Percentiles rank a stretch among this genome's conserved stretches.
phyloP scores from a whole-genome alignment of 352 stramenopile genomes.

The Phytophthora citricola region DNA sequence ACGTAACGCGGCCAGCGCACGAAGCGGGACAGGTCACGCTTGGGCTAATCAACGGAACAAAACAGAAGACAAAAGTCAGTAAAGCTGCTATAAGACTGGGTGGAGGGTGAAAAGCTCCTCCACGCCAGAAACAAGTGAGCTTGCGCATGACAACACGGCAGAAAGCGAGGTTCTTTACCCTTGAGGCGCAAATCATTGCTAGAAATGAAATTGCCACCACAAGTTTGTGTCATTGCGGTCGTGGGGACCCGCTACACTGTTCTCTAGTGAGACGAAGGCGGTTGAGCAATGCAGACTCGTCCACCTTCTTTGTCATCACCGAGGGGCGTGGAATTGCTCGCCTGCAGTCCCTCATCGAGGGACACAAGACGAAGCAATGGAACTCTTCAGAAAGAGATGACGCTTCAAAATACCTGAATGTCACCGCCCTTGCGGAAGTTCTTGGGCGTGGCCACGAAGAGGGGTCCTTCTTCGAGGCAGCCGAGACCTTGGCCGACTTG shows the following conservation, averaged over 20 bases:
- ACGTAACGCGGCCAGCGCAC: constrained; percentile 99
- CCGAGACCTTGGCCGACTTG: constrained; percentile 76
- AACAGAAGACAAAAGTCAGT: constrained; percentile 25
- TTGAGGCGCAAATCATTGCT: constrained; percentile 64
- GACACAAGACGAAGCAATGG: constrained; percentile 18
- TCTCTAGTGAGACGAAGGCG: constrained; percentile 26
- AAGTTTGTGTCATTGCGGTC: constrained; percentile 94
- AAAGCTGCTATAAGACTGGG: constrained; percentile 4
- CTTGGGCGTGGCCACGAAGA: constrained; percentile 95
- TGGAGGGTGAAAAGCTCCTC: constrained; percentile 13
- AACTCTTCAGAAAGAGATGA: constrained; percentile 19
- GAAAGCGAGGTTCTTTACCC: constrained; percentile 68
- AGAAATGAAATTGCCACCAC: constrained; percentile 73
- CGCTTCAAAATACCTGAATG: constrained; percentile 91
- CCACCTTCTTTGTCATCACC: constrained; percentile 9
- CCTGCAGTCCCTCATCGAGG: constrained; percentile 1
- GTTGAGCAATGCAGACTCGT: neutral
- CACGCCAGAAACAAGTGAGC: constrained; percentile 33
- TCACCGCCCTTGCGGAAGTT: constrained; percentile 97
- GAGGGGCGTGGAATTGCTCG: constrained; percentile 37
- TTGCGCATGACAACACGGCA: constrained; percentile 40
- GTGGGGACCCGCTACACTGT: constrained; percentile 89
- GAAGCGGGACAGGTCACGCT: constrained; percentile 98
- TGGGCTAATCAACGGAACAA: constrained; percentile 66
- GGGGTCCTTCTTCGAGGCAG: constrained; percentile 87